Base-by-base conservation (phyloP, 768 basidiomycete species). In the Pleurotus cornucopiae region DNA sequence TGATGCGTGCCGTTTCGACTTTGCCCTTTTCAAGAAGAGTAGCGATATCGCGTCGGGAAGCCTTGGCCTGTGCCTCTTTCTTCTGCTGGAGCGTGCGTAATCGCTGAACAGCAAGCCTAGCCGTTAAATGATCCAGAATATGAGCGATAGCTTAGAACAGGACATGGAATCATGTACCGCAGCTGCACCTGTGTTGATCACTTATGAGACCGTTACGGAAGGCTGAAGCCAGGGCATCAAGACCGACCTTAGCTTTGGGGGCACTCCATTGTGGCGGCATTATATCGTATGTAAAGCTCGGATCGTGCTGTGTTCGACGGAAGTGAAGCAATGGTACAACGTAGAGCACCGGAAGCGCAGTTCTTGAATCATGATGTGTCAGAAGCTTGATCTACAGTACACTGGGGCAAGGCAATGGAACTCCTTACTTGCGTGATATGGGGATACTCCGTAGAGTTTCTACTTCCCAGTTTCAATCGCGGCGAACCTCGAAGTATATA, bases 11-110 rank as follows among this genome's bases (percentile, higher is more conserved):
- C 0, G 89, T 93, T 73, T 96, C 94, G 20, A 86, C 60, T 73
- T 91, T 93, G 30, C 85, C 83, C 67, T 79, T 80, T 70, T 94
- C 91, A 5, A 96, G 67, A 14, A 93, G 75, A 20, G 82, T 76
- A 4, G 92, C 92, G 48, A 94, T 91, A 59, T 95, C 92, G 43
- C 91, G 77, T 16, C 94, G 78, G 37, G 88, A 71, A 60, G 74
- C 70, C 62, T 83, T 83, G 1, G 80, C 81, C 59, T 97, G 84
- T 0, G 94, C 93, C 61, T 87, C 84, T 71, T 89, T 94, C 82
- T 98, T 98, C 73, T 94, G 90, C 62, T 94, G 89, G 7, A 94
- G 73, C 16, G 86, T 94, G 55, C 91, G 81, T 58, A 94, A 75
- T 14, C 91, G 83, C 69, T 95, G 91, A 18, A 94, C 88, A 0